phyloP scores from a whole-genome alignment of 805 yeast genomes.

The Pichia occidentalis region DNA sequence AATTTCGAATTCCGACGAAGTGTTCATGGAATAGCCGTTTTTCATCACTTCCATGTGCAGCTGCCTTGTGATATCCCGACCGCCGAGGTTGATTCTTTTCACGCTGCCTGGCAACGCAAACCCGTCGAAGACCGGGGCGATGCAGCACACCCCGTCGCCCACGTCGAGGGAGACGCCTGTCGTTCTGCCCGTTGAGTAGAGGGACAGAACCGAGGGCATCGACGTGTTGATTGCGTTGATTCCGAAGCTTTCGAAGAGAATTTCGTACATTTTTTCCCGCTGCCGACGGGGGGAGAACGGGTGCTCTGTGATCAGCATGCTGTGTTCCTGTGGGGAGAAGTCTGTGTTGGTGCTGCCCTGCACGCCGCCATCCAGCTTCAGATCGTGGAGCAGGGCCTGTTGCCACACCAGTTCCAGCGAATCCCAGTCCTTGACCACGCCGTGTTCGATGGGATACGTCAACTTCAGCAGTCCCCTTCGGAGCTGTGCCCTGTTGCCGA shows the following conservation, averaged over 20 bases:
- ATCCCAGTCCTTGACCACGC: slow-evolving; percentile 74
- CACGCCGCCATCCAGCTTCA: slow-evolving; percentile 17
- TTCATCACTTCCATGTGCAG: slow-evolving; percentile 63
- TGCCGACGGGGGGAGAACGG: slow-evolving; percentile 69
- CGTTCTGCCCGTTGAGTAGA: slow-evolving; percentile 85
- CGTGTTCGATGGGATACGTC: slow-evolving; percentile 71
- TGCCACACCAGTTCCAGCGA: slow-evolving; percentile 83
- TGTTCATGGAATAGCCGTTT: slow-evolving; percentile 52
- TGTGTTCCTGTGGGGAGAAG: slow-evolving; percentile 61
- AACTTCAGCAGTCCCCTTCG: slow-evolving; percentile 71
- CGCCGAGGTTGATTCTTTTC: slow-evolving; percentile 74
- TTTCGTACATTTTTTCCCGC: slow-evolving; percentile 54
- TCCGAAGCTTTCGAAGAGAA: slow-evolving; percentile 65
- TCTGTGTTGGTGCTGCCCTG: slow-evolving; percentile 40
- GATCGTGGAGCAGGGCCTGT: slow-evolving; percentile 47
- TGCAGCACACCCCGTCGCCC: slow-evolving; percentile 90
- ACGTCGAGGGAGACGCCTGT: slow-evolving; percentile 85
- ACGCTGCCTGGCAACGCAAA: slow-evolving; percentile 70
- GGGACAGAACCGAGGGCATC: slow-evolving; percentile 71
- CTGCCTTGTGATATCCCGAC: slow-evolving; percentile 76
- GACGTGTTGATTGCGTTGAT: slow-evolving; percentile 71
- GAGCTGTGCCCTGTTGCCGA: slow-evolving; percentile 72
- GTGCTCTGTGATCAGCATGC: slow-evolving; percentile 81
- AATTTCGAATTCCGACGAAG: slow-evolving; percentile 78
- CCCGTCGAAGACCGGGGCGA: slow-evolving; percentile 88